Percentiles rank a stretch among this genome's conserved stretches.
phyloP scores from a whole-genome alignment of 257 asterid species.

The Linderniella brevidens region DNA sequence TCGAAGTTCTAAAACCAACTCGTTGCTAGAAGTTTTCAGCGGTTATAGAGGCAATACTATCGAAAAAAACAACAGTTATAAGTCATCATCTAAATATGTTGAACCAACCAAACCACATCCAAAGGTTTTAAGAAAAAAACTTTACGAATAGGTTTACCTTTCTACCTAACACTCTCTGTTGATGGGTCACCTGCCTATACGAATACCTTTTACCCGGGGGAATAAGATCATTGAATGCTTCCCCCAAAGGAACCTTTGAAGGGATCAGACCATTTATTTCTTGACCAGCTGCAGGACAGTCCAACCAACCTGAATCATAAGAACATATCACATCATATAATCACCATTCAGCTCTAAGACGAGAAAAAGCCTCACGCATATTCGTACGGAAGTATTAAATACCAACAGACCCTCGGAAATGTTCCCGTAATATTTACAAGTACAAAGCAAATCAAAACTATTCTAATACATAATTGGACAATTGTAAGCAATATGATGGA shows the following conservation, averaged over 20 bases:
- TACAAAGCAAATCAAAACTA: too few relatives aligned
- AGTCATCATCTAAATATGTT: not conserved
- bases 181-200: slow-evolving; percentile 68
- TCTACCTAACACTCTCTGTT: slow-evolving; percentile 61
- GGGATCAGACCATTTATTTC: slow-evolving; percentile 70
- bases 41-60: too few relatives aligned
- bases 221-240: slow-evolving; percentile 52
- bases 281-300: slow-evolving; percentile 71
- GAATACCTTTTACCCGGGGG: slow-evolving; percentile 91
- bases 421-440: too few relatives aligned
- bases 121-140: too few relatives aligned
- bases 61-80: too few relatives aligned
- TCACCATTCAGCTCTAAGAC: not conserved
- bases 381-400: not conserved
- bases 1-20: too few relatives aligned
- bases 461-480: too few relatives aligned
- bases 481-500: too few relatives aligned
- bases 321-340: slow-evolving; percentile 4
- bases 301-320: slow-evolving; percentile 75
- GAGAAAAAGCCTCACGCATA: not conserved
- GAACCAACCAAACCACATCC: not conserved
- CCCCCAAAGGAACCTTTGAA: slow-evolving; percentile 91
- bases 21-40: too few relatives aligned
- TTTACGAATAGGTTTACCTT: slow-evolving; percentile 20
- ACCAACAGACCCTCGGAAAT: too few relatives aligned